Evolutionary conservation across 1,139 yeast species (phyloP).

Genomic region (Saccharomyces hybrid): DNA sequence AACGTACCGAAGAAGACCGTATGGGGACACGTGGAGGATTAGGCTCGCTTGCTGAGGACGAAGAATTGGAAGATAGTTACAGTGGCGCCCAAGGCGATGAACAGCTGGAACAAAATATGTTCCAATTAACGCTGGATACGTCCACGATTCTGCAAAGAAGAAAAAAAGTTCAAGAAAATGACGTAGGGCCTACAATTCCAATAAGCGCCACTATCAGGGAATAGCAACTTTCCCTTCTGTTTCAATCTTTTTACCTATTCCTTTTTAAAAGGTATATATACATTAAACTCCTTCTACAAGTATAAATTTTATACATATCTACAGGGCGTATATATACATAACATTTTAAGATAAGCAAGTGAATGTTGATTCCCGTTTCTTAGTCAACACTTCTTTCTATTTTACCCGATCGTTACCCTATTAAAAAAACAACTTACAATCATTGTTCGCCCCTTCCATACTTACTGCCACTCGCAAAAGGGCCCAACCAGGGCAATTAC

Average conservation of each 20-base stretch:
- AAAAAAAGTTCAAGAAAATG: conserved; percentile 33
- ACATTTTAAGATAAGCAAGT: neutral
- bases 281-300: neutral
- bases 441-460: neutral
- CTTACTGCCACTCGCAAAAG: neutral
- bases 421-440: neutral
- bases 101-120: conserved; percentile 32
- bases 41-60: conserved; percentile 18
- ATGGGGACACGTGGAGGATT: conserved; percentile 10
- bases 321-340: neutral
- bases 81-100: conserved; percentile 13
- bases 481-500: neutral
- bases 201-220: neutral
- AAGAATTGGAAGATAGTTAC: conserved; percentile 7
- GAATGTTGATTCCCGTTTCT: neutral
- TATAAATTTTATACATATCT: neutral
- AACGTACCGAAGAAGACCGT: conserved; percentile 84
- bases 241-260: conserved; percentile 1
- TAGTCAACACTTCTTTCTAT: neutral
- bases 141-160: conserved; percentile 79
- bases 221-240: neutral
- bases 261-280: neutral
- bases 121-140: conserved; percentile 68
- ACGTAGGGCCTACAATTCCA: neutral
- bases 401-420: neutral